Evolutionary conservation across 352 stramenopile species (phyloP), one percentile per base, ranked within the genome.

Genomic region (Paralagenidium karlingii): DNA sequence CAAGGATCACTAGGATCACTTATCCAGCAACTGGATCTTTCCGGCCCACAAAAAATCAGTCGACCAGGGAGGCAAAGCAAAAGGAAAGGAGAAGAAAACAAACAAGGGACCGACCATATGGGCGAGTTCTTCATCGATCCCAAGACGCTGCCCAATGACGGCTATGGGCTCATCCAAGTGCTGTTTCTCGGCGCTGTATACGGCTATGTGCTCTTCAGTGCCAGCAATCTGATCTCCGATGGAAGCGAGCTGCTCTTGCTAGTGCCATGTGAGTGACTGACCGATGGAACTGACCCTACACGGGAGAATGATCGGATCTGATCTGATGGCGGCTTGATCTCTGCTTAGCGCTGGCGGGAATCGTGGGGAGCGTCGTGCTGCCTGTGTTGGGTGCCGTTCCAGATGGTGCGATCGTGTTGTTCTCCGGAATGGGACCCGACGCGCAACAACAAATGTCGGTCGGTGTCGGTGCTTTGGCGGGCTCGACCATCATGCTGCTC

Each of bases 401-500:
- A 1, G 95, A 99, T 60, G 94, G 90, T 33, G 91, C 91, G 21
- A 98, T 98, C 49, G 95, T 99, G 40, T 73, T 99, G 5, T 98
- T 98, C 63, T 97, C 84, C 8, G 94, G 94, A 16, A 88, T 86
- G 70, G 78, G 80, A 7, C 62, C 97, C 2, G 85, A 94, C 42
- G 93, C 94, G 15, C 90, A 98, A 59, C 65, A 98, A 50, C 91
- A 96, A 38, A 70, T 99, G 18, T 85, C 70, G 16, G 91, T 99
- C 24, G 96, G 95, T 45, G 90, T 99, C n/a, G 96, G 96, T 34
- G 94, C 95, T 33, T 81, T 99, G 22, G 95, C 96, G 1, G 96
- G 95, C 39, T 97, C 85, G 26, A 99, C 94, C n/a, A 98, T 99
- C 56, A 98, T 99, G 92, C 69, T 99, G 46, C 69, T 99, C 43